Evolutionary conservation across 257 asterid species (phyloP), one percentile per base, ranked within the genome.

Genomic region (Lycium ferocissimum): DNA sequence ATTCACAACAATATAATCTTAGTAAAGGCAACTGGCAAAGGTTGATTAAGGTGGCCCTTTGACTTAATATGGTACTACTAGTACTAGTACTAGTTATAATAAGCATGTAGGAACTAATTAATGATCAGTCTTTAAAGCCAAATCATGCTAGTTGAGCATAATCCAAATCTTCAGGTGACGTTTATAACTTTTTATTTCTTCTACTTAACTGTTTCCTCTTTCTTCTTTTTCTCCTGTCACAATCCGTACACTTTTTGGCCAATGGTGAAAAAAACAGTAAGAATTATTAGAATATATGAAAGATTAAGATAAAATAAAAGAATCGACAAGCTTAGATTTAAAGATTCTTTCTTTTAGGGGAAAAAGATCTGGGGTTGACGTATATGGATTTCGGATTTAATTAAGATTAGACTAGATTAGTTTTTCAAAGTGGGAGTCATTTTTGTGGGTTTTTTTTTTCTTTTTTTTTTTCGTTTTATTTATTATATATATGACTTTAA

Each of bases 191-290:
- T 70, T 78, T 51, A 76, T 49, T 51, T 85, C 73, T 56, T 58
- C 58, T 59, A 43, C 56, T 59, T 26, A 26, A 26, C 33, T 33
- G 20, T 69, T 84, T 87, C 59, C 20, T 47, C 15, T 14, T 61
- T 59, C 82, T 49, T 66, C 73, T 66, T 59, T 84, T 67, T 72
- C 70, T 75, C 47, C 62, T 53, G 88, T 84, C 86, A 80, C 80
- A 47, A 51, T 91, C 88, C 82, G 63, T 85, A 82, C 83, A 73
- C 87, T 73, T 88, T 89, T 84, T 63, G 59, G 85, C 37, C 58
- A 61, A 84, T 80, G 85, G 78, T 81, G 57, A 17, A 56, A 49
- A 86, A 67, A 57, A 22, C 26, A 81, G 43, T 78, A 84, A 89
- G 58, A 71, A 43, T 53, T 5, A 49, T 12, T n/a, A 51, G 78